A percentile compares a stretch with the other conserved stretches of the same genome.
Conservation (phyloP, 345 rosid species). For the Syzygium aromaticum region DNA sequence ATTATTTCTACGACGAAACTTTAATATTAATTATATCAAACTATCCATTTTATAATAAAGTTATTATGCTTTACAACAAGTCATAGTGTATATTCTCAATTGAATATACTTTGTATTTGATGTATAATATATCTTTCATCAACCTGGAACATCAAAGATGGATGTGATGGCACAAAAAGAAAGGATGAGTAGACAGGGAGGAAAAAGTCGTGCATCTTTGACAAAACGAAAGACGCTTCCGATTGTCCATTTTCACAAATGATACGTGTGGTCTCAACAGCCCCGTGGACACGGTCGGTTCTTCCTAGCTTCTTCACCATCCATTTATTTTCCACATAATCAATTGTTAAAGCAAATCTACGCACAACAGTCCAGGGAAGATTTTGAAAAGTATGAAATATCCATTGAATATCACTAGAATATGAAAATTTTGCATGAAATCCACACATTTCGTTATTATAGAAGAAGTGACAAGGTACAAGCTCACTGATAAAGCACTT, state of each 20-base stretch:
- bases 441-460: not conserved
- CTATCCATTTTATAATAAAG: not conserved
- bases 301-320: not conserved
- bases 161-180: not conserved
- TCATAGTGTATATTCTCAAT: not conserved
- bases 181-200: not conserved
- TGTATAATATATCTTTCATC: not conserved
- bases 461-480: not conserved
- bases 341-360: not conserved
- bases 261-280: not conserved
- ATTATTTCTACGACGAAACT: not conserved
- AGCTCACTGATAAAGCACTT: not conserved
- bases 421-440: not conserved
- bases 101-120: not conserved
- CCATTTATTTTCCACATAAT: not conserved
- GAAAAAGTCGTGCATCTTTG: not conserved
- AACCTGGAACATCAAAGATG: not conserved
- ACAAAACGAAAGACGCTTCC: not conserved
- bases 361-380: not conserved
- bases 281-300: not conserved
- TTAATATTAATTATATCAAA: not conserved
- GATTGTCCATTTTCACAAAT: not conserved
- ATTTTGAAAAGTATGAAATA: not conserved
- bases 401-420: not conserved
- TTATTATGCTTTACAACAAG: not conserved